These are phyloP conservation scores for Mycena belliarum DNA, from an alignment of 768 basidiomycete species.

Conservation along the genomic window DNA sequence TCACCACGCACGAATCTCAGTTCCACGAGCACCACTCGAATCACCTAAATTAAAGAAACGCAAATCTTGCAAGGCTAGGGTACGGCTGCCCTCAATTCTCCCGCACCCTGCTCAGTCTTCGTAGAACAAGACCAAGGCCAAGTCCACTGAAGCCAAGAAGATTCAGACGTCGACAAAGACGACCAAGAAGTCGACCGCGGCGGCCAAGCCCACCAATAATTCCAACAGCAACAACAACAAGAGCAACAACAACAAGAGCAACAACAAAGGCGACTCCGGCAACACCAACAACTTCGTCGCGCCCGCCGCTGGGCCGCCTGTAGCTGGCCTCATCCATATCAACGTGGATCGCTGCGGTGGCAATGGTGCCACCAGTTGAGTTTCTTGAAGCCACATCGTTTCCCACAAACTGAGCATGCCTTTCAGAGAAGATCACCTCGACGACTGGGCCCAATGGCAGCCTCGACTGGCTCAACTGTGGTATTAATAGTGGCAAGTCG, in stretches of 20 bases:
- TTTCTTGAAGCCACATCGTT: neutral
- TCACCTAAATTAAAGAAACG: slow-evolving; percentile 4
- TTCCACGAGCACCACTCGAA: neutral
- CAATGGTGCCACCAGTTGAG: slow-evolving; percentile 51
- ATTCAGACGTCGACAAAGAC: neutral
- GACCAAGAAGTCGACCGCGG: neutral
- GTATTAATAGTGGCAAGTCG: slow-evolving; percentile 44
- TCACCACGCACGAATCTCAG: slow-evolving; percentile 38
- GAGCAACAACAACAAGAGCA: no score
- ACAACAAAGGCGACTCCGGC: no score
- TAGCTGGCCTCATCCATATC: slow-evolving; percentile 37
- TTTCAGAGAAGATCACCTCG: slow-evolving; percentile 43
- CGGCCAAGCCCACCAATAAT: neutral
- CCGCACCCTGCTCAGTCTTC: neutral
- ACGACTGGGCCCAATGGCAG: slow-evolving; percentile 68
- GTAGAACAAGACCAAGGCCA: neutral
- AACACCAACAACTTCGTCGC: no score
- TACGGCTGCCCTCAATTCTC: neutral
- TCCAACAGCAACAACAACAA: no score
- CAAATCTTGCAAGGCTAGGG: slow-evolving; percentile 14
- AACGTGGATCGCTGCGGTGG: slow-evolving; percentile 41
- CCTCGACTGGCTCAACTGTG: slow-evolving; percentile 80
- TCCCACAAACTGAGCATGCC: neutral
- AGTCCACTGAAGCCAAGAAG: neutral
- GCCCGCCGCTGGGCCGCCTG: no score